Evolutionary conservation across 108 stramenopile genomes (phyloP).

Genomic region (Schizochytrium sp.): DNA sequence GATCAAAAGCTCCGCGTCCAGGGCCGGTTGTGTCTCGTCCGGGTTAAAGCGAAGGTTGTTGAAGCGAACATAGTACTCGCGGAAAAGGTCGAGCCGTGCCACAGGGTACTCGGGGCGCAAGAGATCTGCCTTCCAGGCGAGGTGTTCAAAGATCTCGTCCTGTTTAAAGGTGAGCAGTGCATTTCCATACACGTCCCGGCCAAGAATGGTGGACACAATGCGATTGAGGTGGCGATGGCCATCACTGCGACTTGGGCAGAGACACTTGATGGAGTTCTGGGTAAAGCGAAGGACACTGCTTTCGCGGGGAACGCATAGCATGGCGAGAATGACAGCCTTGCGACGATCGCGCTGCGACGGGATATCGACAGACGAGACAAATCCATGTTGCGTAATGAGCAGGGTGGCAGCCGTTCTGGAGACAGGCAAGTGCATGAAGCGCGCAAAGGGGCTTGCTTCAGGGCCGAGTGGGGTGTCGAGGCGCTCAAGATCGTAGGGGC

Average conservation of each 20-base stretch:
- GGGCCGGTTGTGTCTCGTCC: background rate
- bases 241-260: background rate
- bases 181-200: background rate
- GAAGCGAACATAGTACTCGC: background rate
- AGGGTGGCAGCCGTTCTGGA: background rate
- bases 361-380: background rate
- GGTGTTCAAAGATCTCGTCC: background rate
- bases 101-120: slow-evolving; percentile 6
- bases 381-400: background rate
- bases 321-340: background rate
- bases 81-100: background rate
- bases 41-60: background rate
- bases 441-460: background rate
- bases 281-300: background rate
- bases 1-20: background rate
- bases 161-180: background rate
- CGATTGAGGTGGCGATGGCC: background rate
- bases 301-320: background rate
- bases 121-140: background rate
- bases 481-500: background rate
- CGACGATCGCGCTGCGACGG: background rate
- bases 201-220: background rate
- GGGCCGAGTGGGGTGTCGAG: background rate
- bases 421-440: background rate
- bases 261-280: background rate